These are phyloP conservation scores for Saksenaea vasiformis DNA, from an alignment of 371 early-diverging fungal genomes.

Conservation along the genomic window DNA sequence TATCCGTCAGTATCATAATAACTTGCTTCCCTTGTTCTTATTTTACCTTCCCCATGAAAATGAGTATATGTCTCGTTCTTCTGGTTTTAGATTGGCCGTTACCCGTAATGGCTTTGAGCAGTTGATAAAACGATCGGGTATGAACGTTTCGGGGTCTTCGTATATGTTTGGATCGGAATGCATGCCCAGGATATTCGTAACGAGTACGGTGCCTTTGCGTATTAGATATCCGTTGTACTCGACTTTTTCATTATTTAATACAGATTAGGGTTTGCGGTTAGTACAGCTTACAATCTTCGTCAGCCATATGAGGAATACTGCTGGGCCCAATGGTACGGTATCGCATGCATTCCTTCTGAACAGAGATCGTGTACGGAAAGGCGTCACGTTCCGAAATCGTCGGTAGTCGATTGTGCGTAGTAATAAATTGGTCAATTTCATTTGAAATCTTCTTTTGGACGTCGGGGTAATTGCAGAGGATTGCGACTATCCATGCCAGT, in stretches of 20 bases:
- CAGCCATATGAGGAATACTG: conserved; percentile 22
- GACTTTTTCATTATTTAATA: conserved; percentile 5
- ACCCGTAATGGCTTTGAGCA: conserved; percentile 15
- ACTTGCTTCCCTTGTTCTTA: neutral
- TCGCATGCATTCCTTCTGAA: conserved; percentile 30
- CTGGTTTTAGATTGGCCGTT: conserved; percentile 12
- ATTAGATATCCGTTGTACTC: conserved; percentile 30
- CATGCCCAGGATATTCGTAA: conserved; percentile 23
- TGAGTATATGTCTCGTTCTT: conserved; percentile 17
- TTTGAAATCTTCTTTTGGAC: conserved; percentile 17
- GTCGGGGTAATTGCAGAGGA: conserved; percentile 20
- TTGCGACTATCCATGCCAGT: conserved; percentile 15
- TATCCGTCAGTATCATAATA: neutral
- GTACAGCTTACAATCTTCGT: conserved; percentile 20
- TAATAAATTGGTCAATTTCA: conserved; percentile 18
- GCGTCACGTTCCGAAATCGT: conserved; percentile 17
- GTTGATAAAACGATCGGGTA: conserved; percentile 27
- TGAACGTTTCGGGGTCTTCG: conserved; percentile 18
- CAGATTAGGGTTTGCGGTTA: too few species aligned
- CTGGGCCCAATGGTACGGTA: conserved; percentile 15
- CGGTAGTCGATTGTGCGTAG: conserved; percentile 13
- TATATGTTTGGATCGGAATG: conserved; percentile 15
- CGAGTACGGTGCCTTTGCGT: conserved; percentile 34
- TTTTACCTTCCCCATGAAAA: conserved; percentile 22
- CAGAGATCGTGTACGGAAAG: conserved; percentile 19